These are phyloP conservation scores for Microbotryomycetes sp. DNA, from an alignment of 1,284 basidiomycete genomes.

Conservation along the genomic window DNA sequence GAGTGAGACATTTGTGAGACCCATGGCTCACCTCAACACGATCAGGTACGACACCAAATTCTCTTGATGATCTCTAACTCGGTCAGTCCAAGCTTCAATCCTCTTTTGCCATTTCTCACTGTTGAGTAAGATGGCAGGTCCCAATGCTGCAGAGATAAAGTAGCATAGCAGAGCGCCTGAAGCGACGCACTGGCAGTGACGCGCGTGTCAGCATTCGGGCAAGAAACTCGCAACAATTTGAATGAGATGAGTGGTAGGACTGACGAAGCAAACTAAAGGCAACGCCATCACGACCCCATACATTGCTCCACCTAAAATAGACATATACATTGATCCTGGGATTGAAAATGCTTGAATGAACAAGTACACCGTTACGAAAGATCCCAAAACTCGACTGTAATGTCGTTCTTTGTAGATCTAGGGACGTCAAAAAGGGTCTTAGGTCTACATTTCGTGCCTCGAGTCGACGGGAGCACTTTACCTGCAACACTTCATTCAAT, in stretches of 20 bases:
- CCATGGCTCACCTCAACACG: conserved; percentile 52
- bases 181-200: conserved; percentile 60
- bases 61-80: conserved; percentile 62
- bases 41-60: conserved; percentile 85
- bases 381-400: conserved; percentile 41
- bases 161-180: conserved; percentile 90
- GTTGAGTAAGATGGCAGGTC: conserved; percentile 75
- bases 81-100: conserved; percentile 72
- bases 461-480: conserved; percentile 9
- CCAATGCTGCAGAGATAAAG: conserved; percentile 78
- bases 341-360: conserved; percentile 96
- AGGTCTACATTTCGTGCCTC: not conserved
- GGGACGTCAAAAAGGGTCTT: not conserved
- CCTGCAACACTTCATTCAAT: conserved; percentile 41
- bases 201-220: not conserved
- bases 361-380: conserved; percentile 60
- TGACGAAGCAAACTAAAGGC: conserved; percentile 72
- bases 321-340: conserved; percentile 96
- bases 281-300: conserved; percentile 89
- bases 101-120: conserved; percentile 65
- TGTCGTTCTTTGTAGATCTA: conserved; percentile 44
- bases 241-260: conserved; percentile 26
- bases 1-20: not conserved
- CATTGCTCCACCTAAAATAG: conserved; percentile 90
- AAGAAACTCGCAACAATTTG: not conserved